A percentile compares a stretch with the other conserved stretches of the same genome.
These are phyloP conservation scores for Claviceps sp. DNA, from an alignment of 2,329 filamentous ascomycete species.

Conservation along the genomic window DNA sequence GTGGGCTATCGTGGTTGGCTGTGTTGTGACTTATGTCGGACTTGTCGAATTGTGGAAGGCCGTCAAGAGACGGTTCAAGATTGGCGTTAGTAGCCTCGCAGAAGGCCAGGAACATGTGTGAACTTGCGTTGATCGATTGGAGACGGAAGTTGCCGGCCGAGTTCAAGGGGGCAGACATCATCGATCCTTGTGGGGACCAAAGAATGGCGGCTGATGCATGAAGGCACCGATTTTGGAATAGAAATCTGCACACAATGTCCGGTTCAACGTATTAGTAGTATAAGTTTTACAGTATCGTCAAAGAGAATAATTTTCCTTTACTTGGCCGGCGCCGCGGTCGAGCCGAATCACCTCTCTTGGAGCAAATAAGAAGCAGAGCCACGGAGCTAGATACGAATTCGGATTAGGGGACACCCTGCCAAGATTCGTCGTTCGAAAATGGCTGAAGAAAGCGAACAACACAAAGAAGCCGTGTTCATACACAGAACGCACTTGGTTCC, in stretches of 20 bases:
- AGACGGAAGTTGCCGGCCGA: too few species aligned
- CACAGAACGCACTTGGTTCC: too few species aligned
- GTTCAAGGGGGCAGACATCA: too few species aligned
- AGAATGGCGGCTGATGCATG: neutral
- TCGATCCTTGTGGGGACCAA: neutral
- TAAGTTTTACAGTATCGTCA: conserved; percentile 14
- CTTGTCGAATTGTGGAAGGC: conserved; percentile 60
- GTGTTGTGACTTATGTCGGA: conserved; percentile 44
- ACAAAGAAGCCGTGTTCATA: too few species aligned
- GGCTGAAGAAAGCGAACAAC: too few species aligned
- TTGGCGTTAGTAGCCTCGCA: conserved; percentile 18
- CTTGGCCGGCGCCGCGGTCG: neutral
- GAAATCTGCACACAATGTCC: conserved; percentile 12
- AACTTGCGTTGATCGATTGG: too few species aligned
- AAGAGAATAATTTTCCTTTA: conserved; percentile 15
- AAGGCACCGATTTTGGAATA: conserved; percentile 19
- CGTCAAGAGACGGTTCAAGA: conserved; percentile 38
- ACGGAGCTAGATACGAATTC: too few species aligned
- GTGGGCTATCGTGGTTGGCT: conserved; percentile 54
- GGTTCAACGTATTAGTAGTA: conserved; percentile 10
- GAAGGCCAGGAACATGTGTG: conserved; percentile 1
- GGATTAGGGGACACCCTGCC: too few species aligned
- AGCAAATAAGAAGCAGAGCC: too few species aligned
- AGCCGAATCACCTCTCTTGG: too few species aligned
- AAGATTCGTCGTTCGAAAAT: too few species aligned